Conservation (phyloP, 202 grass and related monocot genomes). For the Panicum virgatum region DNA sequence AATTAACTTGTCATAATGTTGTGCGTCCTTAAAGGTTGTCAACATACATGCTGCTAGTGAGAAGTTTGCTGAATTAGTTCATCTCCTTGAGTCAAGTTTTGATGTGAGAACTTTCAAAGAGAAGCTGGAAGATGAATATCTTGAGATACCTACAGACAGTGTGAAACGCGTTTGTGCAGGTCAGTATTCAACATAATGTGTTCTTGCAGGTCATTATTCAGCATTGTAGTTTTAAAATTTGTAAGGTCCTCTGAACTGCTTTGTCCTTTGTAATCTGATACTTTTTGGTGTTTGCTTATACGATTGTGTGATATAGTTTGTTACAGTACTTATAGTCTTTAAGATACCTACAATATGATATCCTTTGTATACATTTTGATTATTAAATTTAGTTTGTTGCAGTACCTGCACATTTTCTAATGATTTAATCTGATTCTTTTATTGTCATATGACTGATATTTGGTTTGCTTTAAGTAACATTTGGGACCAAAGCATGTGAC, state of each 20-base stretch:
- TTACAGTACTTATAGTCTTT: too few relatives aligned
- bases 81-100: conserved; percentile 59
- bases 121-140: conserved; percentile 79
- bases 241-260: neutral
- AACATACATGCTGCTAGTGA: conserved; percentile 69
- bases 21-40: conserved; percentile 50
- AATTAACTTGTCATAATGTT: conserved; percentile 14
- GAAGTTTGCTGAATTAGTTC: conserved; percentile 68
- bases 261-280: neutral
- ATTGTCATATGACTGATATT: neutral
- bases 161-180: conserved; percentile 82
- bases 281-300: neutral
- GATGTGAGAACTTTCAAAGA: conserved; percentile 54
- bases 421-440: neutral
- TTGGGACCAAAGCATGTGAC: conserved; percentile 14
- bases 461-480: neutral
- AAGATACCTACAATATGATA: too few relatives aligned
- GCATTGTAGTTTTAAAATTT: conserved; percentile 20
- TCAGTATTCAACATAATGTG: conserved; percentile 30
- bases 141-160: conserved; percentile 65
- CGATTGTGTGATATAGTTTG: neutral
- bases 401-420: conserved; percentile 8
- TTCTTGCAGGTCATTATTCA: conserved; percentile 60
- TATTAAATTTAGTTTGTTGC: neutral
- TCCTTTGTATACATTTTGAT: neutral